A percentile compares a stretch with the other conserved stretches of the same genome.
Conservation (phyloP, 768 basidiomycete genomes). For the Suillus occidentalis region DNA sequence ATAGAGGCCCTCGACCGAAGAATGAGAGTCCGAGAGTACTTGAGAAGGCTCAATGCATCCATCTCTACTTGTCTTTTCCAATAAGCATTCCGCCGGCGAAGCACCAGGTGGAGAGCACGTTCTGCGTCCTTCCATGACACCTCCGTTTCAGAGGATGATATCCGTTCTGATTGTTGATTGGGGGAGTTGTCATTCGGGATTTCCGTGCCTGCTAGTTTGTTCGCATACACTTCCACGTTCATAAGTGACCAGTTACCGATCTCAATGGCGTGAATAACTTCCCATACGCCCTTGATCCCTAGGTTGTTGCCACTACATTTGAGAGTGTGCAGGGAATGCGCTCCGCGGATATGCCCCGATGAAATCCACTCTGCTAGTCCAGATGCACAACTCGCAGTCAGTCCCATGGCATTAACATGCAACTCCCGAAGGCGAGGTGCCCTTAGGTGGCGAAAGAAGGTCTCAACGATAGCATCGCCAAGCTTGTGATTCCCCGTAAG, state of each 20-base stretch:
- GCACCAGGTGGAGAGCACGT: conserved; percentile 34
- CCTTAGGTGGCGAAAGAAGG: conserved; percentile 50
- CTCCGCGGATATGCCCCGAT: conserved; percentile 13
- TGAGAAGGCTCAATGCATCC: conserved; percentile 52
- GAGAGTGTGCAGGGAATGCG: conserved; percentile 47
- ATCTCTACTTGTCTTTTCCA: conserved; percentile 44
- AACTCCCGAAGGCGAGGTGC: conserved; percentile 50
- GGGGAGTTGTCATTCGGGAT: conserved; percentile 11
- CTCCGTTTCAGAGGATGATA: conserved; percentile 20
- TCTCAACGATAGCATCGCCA: conserved; percentile 47
- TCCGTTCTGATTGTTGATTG: conserved; percentile 14
- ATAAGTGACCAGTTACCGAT: conserved; percentile 50
- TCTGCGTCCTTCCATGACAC: conserved; percentile 36
- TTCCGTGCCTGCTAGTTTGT: conserved; percentile 30
- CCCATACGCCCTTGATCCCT: conserved; percentile 44
- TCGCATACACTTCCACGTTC: conserved; percentile 50
- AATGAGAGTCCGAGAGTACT: conserved; percentile 48
- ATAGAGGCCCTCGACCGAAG: conserved; percentile 28
- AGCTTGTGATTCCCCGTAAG: conserved; percentile 49
- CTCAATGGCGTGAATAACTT: conserved; percentile 49
- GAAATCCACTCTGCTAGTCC: conserved; percentile 50
- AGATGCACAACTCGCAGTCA: conserved; percentile 45
- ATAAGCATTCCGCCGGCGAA: conserved; percentile 46
- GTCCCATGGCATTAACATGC: conserved; percentile 48
- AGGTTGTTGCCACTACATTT: conserved; percentile 60